Evolutionary conservation across 306 rosid genomes (phyloP), one percentile per base, ranked within the genome.

Genomic region (Echinosophora koreensis): DNA sequence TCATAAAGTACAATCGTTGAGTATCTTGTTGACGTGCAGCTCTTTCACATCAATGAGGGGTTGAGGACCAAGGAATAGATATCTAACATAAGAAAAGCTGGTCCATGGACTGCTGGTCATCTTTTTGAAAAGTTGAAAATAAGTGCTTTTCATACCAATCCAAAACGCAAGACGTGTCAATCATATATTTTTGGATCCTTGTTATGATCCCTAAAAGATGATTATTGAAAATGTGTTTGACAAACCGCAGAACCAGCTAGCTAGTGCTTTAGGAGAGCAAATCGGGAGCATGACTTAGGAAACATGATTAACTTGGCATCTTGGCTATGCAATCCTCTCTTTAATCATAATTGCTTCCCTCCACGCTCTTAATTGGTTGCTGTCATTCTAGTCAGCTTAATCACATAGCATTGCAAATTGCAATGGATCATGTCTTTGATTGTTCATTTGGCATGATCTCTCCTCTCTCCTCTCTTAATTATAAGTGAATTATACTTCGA

Each of bases 271-370:
- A 10, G 13, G 56, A 55, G 61, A 55, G 61, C 39, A 7, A 76
- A 66, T 58, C 49, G 8, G 55, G 81, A 72, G 81, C 83, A 81
- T 81, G 88, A 70, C 74, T 44, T 57, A 66, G 39, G 27, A 56
- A 22, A 50, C 66, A 74, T 76, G 37, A 80, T 74, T 81, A 60
- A 6, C 64, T 61, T 58, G 3, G 42, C 80, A 78, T 71, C 80
- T 37, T 37, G 13, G 18, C 39, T 71, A 55, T 63, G 51, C 54
- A 60, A 14, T 78, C 37, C 52, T 41, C 44, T 39, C 28, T 4
- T 37, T 6, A 73, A 81, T 82, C 81, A 71, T 88, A 22, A 22
- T 84, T 77, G 59, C 63, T 69, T 64, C 61, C 77, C 63, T 77
- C 77, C 84, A 83, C 76, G 87, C 83, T 71, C 69, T 77, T n/a